phyloP scores from a whole-genome alignment of 495 filamentous ascomycete genomes.

The Cercophora newfieldiana region DNA sequence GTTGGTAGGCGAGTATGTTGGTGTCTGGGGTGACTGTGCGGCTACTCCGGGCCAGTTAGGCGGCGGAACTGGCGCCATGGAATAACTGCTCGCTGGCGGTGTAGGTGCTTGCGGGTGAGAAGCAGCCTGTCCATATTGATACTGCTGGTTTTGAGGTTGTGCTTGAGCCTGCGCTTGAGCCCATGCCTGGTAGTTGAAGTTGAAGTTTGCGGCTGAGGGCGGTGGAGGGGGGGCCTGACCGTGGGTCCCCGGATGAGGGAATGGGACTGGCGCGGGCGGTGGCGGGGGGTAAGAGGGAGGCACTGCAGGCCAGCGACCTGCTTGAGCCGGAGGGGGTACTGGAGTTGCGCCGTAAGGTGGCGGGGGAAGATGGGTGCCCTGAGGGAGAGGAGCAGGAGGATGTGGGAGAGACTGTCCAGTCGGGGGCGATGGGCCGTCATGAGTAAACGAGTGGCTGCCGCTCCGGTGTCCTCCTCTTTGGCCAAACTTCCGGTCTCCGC shows the following conservation, averaged over 20 bases:
- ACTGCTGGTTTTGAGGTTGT: constrained; percentile 19
- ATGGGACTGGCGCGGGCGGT: no score
- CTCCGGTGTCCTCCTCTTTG: constrained; percentile 15
- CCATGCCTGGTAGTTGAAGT: constrained; percentile 21
- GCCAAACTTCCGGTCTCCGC: constrained; percentile 28
- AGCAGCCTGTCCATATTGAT: constrained; percentile 21
- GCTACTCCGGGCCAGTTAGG: constrained; percentile 22
- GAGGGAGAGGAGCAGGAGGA: neutral
- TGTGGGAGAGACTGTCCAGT: neutral
- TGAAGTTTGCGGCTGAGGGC: constrained; percentile 19
- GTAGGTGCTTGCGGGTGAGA: no score
- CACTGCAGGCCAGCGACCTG: neutral
- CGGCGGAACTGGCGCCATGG: constrained; percentile 13
- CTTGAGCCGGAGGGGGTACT: neutral
- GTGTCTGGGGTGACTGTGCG: constrained; percentile 18
- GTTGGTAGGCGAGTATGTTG: neutral
- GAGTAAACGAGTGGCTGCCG: constrained; percentile 2
- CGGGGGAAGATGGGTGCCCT: neutral
- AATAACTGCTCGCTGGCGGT: no score
- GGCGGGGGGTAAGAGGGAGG: neutral
- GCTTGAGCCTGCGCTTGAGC: constrained; percentile 17
- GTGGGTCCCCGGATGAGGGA: no score
- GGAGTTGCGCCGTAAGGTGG: neutral
- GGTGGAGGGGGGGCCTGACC: neutral
- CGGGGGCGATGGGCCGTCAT: neutral